A percentile compares a stretch with the other conserved stretches of the same genome.
Conservation (phyloP, 106 monocot species). For the Alisma plantagoaquatica region DNA sequence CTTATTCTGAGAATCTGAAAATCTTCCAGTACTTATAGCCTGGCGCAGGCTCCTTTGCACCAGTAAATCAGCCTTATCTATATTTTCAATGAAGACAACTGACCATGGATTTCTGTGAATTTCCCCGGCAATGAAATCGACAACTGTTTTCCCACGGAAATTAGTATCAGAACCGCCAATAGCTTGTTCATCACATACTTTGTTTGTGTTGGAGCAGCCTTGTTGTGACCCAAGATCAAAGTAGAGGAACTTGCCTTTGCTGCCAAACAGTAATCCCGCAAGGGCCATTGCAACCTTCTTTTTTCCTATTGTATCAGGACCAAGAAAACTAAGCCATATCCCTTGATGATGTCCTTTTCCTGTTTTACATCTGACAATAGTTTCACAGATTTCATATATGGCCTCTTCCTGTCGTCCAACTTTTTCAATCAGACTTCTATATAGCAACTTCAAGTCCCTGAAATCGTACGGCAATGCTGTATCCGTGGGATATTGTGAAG, state of each 20-base stretch:
- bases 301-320: constrained; percentile 58
- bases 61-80: constrained; percentile 59
- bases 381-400: constrained; percentile 29
- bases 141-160: constrained; percentile 48
- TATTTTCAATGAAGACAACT: constrained; percentile 62
- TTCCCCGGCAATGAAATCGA: constrained; percentile 53
- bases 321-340: constrained; percentile 65
- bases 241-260: constrained; percentile 40
- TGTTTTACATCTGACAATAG: constrained; percentile 30
- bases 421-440: constrained; percentile 33
- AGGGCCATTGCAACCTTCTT: constrained; percentile 46
- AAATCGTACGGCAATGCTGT: constrained; percentile 19
- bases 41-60: constrained; percentile 38
- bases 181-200: constrained; percentile 13
- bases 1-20: constrained; percentile 40
- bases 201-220: neutral
- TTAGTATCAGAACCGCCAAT: constrained; percentile 3
- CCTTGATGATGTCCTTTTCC: constrained; percentile 27
- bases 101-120: constrained; percentile 49
- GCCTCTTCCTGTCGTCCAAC: constrained; percentile 76
- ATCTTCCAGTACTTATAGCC: constrained; percentile 52
- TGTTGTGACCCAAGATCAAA: constrained; percentile 47
- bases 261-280: constrained; percentile 51
- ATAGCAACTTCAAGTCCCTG: constrained; percentile 46
- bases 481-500: constrained; percentile 8